phyloP scores from a whole-genome alignment of 768 basidiomycete species.

The Punctularia strigosozonata region DNA sequence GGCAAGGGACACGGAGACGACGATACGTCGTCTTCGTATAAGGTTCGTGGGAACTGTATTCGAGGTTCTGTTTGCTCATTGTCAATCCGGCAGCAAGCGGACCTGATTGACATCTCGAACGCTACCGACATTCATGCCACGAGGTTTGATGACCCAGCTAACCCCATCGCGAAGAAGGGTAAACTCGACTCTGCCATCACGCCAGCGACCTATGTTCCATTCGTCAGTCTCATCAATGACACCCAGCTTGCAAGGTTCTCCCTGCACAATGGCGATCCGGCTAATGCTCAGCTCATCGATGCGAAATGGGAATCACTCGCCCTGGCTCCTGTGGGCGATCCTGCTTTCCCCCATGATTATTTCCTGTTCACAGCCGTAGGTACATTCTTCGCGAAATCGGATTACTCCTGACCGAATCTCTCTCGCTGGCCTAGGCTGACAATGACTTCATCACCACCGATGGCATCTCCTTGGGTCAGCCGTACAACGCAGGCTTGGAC shows the following conservation, averaged over 20 bases:
- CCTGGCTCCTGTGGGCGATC: constrained; percentile 40
- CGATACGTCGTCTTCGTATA: constrained; percentile 37
- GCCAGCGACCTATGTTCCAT: constrained; percentile 42
- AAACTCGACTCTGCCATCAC: constrained; percentile 32
- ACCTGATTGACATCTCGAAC: constrained; percentile 41
- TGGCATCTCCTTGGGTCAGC: constrained; percentile 36
- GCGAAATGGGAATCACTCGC: constrained; percentile 62
- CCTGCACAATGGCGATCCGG: constrained; percentile 46
- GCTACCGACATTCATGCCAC: constrained; percentile 54
- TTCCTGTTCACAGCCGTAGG: constrained; percentile 54
- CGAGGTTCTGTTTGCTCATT: too few species aligned
- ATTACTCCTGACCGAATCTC: not conserved
- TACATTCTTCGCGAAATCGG: constrained; percentile 3
- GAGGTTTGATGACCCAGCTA: constrained; percentile 38
- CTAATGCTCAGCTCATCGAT: constrained; percentile 42
- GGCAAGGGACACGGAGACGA: constrained; percentile 46
- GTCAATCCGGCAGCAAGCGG: constrained; percentile 53
- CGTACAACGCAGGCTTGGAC: constrained; percentile 42
- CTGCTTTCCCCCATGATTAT: constrained; percentile 46
- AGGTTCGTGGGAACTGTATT: too few species aligned
- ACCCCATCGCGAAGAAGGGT: constrained; percentile 40
- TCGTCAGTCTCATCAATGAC: constrained; percentile 42
- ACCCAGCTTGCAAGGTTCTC: constrained; percentile 49
- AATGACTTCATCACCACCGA: constrained; percentile 51
- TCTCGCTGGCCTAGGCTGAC: constrained; percentile 28